A percentile compares a stretch with the other conserved stretches of the same genome.
phyloP scores from a whole-genome alignment of 1,284 basidiomycete genomes.

The Leccinum solheimii region DNA sequence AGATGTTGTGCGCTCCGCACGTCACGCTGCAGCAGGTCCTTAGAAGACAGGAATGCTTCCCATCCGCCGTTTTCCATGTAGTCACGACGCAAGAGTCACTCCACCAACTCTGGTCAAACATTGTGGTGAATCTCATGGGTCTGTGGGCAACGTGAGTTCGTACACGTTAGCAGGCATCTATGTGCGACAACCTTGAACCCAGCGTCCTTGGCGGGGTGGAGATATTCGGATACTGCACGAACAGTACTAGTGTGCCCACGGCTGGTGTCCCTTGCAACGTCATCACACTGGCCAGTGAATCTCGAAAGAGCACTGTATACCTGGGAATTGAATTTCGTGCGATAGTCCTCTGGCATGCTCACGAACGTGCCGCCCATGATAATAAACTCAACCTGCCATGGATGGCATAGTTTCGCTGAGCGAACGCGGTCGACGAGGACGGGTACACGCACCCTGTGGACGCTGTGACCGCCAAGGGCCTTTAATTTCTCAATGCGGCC shows the following conservation, averaged over 20 bases:
- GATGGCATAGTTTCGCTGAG: not conserved
- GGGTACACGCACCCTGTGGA: conserved; percentile 77
- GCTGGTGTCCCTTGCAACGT: conserved; percentile 98
- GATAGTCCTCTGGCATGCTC: conserved; percentile 97
- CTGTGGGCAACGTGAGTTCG: conserved; percentile 40
- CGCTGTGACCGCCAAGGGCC: conserved; percentile 85
- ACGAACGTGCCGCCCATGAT: conserved; percentile 99
- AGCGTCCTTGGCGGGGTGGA: conserved; percentile 98
- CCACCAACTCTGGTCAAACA: conserved; percentile 93
- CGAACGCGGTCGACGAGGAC: not conserved
- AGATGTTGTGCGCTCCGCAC: too few species aligned
- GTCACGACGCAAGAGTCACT: conserved; percentile 87
- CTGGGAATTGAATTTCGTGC: conserved; percentile 89
- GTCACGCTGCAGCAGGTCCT: conserved; percentile 59
- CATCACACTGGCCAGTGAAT: conserved; percentile 94
- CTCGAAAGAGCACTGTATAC: conserved; percentile 97
- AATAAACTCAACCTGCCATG: conserved; percentile 88
- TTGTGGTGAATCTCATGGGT: conserved; percentile 99
- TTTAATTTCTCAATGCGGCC: conserved; percentile 95
- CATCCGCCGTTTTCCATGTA: conserved; percentile 98
- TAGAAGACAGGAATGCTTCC: conserved; percentile 99
- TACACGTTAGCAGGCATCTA: conserved; percentile 73
- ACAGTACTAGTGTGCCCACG: conserved; percentile 87
- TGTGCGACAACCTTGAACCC: conserved; percentile 99
- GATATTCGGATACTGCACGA: conserved; percentile 94